Evolutionary conservation across 139 green algal genomes (phyloP), one percentile per base, ranked within the genome.

Genomic region (Volvox reticuliferus): DNA sequence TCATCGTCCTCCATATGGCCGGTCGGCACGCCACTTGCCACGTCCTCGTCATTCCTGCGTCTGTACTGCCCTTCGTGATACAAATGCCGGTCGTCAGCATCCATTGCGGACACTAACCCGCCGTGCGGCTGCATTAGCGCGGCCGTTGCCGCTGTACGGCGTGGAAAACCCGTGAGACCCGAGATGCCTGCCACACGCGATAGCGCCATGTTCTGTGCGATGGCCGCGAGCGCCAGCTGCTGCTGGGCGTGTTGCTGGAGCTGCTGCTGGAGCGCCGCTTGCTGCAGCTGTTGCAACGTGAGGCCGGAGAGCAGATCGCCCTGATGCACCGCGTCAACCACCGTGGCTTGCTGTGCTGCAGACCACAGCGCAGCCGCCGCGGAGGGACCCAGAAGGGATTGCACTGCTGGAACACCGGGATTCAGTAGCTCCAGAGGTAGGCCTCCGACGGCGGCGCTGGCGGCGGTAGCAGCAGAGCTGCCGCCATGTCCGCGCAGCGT

Each of bases 181-280:
- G 33, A 1, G 14, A 5, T 32, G 18, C 18, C 17, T 13, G 36
- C 44, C 44, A 55, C 81, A 32, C 32, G 28, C 3, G 76, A 68
- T 1, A 73, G n/a, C 30, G 35, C 76, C 76, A 87, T 44, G 71
- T 89, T 90, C 71, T 92, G 80, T 0, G 91, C 77, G 5, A 92
- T 32, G 9, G 88, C 82, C 6, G 88, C 88, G 30, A 94, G 69
- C 22, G 91, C 85, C 78, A 94, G 61, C 87, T 93, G 89, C 82
- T 95, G 93, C 36, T 87, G 89, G 28, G 93, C 89, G 33, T 82
- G 83, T 85, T 93, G 93, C 85, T 90, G 80, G 86, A 79, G 80
- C 67, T 83, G 80, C 77, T 83, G 32, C 88, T 55, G 33, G 76
- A 73, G 65, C 65, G 65, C 65, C 55, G 84, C 77, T 16, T 94